Evolutionary conservation across 2,329 filamentous ascomycete species (phyloP).

Genomic region (Colletotrichum scovillei): DNA sequence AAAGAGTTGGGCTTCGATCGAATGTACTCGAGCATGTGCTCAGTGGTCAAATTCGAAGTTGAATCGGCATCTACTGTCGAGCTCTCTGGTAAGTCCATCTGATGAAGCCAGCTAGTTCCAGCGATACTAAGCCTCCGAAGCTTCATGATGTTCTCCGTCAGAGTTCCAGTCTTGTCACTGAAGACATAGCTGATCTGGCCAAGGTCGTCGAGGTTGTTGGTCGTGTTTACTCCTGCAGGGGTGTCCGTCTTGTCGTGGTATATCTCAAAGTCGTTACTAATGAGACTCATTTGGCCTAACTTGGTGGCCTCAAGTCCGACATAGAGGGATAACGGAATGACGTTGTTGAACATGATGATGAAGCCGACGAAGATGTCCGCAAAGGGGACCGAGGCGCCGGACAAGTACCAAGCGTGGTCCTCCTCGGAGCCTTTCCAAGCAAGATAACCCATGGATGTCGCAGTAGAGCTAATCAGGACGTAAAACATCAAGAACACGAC

Average conservation of each 20-base stretch:
- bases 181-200: slow-evolving; percentile 92
- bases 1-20: slow-evolving; percentile 77
- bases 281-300: slow-evolving; percentile 78
- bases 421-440: slow-evolving; percentile 79
- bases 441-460: slow-evolving; percentile 85
- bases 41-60: slow-evolving; percentile 69
- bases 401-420: slow-evolving; percentile 79
- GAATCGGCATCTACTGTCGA: slow-evolving; percentile 53
- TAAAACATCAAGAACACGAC: slow-evolving; percentile 85
- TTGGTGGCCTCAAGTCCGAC: slow-evolving; percentile 91
- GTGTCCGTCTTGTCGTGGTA: slow-evolving; percentile 87
- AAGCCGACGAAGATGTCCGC: slow-evolving; percentile 88
- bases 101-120: slow-evolving; percentile 89
- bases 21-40: slow-evolving; percentile 83
- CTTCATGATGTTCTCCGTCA: slow-evolving; percentile 95
- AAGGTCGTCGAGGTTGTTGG: slow-evolving; percentile 93
- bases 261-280: slow-evolving; percentile 88
- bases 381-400: slow-evolving; percentile 75
- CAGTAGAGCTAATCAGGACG: slow-evolving; percentile 81
- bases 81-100: slow-evolving; percentile 70
- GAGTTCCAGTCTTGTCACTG: slow-evolving; percentile 92
- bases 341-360: slow-evolving; percentile 96
- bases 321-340: slow-evolving; percentile 91
- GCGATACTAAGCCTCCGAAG: slow-evolving; percentile 93
- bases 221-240: slow-evolving; percentile 88